phyloP scores from a whole-genome alignment of 441 rosid genomes.

The Gossypium lobatum region DNA sequence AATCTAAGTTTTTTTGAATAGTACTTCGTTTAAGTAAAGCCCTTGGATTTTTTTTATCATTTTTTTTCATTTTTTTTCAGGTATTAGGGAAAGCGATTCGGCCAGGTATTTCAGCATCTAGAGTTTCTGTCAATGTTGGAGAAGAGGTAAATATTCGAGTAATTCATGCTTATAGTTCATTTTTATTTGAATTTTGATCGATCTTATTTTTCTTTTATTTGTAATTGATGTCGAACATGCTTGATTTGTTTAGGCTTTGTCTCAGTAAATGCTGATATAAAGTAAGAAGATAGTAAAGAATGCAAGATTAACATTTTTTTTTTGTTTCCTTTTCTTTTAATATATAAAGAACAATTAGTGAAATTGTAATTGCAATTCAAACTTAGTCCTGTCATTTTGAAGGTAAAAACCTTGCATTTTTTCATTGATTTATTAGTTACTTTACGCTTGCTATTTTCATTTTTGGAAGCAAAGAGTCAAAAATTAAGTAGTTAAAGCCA shows the following conservation, averaged over 20 bases:
- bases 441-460: neutral
- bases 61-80: slow-evolving; percentile 24
- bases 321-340: neutral
- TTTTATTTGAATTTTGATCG: slow-evolving; percentile 7
- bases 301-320: neutral
- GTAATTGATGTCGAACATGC: neutral
- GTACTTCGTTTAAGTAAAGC: neutral
- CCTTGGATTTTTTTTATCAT: neutral
- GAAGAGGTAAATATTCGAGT: slow-evolving; percentile 29
- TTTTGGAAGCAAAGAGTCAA: neutral
- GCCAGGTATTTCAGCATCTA: slow-evolving; percentile 33
- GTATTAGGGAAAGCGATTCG: slow-evolving; percentile 36
- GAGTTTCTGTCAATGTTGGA: slow-evolving; percentile 37
- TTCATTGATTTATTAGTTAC: neutral
- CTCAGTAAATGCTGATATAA: neutral
- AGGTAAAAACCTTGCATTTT: neutral
- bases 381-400: neutral
- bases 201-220: neutral
- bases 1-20: neutral
- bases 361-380: neutral
- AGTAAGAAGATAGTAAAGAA: neutral
- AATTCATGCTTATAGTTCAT: neutral
- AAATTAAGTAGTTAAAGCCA: neutral
- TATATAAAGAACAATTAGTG: neutral
- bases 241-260: slow-evolving; percentile 3